Percentiles rank a stretch among this genome's conserved stretches.
Conservation (phyloP, 106 monocot genomes). For the Platanthera guangdongensis region DNA sequence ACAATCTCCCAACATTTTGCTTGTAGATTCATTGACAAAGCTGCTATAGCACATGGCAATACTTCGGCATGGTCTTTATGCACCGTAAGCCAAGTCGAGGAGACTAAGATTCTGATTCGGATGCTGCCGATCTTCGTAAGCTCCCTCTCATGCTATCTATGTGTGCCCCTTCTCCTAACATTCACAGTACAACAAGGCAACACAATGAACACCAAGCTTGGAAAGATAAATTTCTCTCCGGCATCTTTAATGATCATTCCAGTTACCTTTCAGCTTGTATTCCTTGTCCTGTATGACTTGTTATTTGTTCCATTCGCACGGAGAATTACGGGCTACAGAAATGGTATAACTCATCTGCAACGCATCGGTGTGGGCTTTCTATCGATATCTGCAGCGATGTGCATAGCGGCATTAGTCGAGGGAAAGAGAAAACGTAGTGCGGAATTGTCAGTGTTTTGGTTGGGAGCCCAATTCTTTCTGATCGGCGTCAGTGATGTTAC, state of each 20-base stretch:
- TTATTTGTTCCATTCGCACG: slow-evolving; percentile 36
- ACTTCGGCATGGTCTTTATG: slow-evolving; percentile 42
- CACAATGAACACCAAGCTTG: slow-evolving; percentile 50
- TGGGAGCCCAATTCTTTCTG: slow-evolving; percentile 43
- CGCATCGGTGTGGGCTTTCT: slow-evolving; percentile 33
- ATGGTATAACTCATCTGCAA: slow-evolving; percentile 35
- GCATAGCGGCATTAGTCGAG: slow-evolving; percentile 46
- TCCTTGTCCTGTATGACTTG: slow-evolving; percentile 42
- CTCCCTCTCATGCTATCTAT: slow-evolving; percentile 27
- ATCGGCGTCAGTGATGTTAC: slow-evolving; percentile 46
- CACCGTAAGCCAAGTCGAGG: slow-evolving; percentile 53
- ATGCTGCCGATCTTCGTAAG: slow-evolving; percentile 51
- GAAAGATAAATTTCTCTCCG: slow-evolving; percentile 34
- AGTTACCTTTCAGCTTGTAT: slow-evolving; percentile 24
- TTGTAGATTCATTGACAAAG: slow-evolving; percentile 41
- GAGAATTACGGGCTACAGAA: slow-evolving; percentile 27
- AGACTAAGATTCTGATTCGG: slow-evolving; percentile 42
- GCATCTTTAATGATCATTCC: slow-evolving; percentile 40
- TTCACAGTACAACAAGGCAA: slow-evolving; percentile 53
- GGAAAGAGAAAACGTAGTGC: slow-evolving; percentile 23
- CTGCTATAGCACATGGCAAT: slow-evolving; percentile 24
- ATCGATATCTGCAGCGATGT: slow-evolving; percentile 14
- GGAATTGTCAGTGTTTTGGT: slow-evolving; percentile 47
- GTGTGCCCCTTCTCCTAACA: slow-evolving; percentile 24
- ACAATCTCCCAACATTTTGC: not conserved